These are phyloP conservation scores for Penicillium desertorum DNA, from an alignment of 495 filamentous ascomycete species.

Conservation along the genomic window DNA sequence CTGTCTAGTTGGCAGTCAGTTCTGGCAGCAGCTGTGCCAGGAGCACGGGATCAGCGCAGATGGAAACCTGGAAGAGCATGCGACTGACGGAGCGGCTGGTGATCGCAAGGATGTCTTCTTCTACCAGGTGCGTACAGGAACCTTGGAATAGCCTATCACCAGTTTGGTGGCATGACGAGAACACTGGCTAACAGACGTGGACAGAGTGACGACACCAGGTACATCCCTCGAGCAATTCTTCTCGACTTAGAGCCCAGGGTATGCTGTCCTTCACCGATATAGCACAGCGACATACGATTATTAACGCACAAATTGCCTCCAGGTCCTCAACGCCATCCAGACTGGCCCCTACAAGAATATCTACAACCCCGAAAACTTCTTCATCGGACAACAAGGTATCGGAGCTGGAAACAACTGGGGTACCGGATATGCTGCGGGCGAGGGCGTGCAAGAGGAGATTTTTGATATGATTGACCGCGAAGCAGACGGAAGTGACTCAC, in stretches of 20 bases:
- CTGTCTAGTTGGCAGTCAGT: conserved; percentile 77
- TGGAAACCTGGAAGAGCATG: conserved; percentile 93
- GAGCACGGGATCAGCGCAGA: conserved; percentile 98
- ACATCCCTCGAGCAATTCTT: conserved; percentile 94
- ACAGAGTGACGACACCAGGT: conserved; percentile 90
- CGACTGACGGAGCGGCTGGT: conserved; percentile 75
- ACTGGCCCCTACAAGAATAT: conserved; percentile 93
- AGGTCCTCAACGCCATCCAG: conserved; percentile 92
- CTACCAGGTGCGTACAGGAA: conserved; percentile 65
- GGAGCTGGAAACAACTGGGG: conserved; percentile 99
- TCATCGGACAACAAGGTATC: conserved; percentile 83
- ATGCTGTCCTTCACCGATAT: conserved; percentile 28
- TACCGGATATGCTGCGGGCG: conserved; percentile 89
- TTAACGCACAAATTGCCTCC: conserved; percentile 7
- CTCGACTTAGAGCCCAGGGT: conserved; percentile 93
- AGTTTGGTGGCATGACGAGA: not conserved
- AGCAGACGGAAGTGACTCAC: conserved; percentile 93
- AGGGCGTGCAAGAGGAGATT: conserved; percentile 90
- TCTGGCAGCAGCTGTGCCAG: conserved; percentile 96
- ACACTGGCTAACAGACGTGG: conserved; percentile 9
- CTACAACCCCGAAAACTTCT: conserved; percentile 99
- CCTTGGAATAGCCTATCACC: not conserved
- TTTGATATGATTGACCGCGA: conserved; percentile 99
- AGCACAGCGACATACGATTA: not conserved
- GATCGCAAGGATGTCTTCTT: conserved; percentile 99